phyloP scores from a whole-genome alignment of 192 early-diverging fungal genomes.

The Coemansia sp. region DNA sequence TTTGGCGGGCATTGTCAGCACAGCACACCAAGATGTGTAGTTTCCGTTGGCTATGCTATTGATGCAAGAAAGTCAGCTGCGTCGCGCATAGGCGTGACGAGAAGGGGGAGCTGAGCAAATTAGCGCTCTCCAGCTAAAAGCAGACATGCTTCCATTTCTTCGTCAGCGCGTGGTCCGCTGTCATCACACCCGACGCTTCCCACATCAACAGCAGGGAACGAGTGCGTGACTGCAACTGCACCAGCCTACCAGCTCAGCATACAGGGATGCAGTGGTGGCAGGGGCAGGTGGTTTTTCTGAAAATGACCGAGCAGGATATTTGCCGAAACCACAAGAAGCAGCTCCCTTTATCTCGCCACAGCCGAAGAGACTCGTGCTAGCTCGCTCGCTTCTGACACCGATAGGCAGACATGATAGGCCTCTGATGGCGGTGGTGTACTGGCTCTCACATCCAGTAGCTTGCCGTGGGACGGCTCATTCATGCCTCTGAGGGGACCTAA shows the following conservation, averaged over 20 bases:
- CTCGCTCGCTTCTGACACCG: background rate
- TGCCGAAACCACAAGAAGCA: background rate
- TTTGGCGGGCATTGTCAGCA: background rate
- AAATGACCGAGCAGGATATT: slow-evolving; percentile 9
- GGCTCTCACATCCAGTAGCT: background rate
- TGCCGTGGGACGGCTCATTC: background rate
- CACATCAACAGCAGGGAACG: background rate
- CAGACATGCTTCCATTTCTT: background rate
- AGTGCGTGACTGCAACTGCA: slow-evolving; percentile 1
- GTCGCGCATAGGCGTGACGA: background rate
- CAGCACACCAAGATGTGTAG: background rate
- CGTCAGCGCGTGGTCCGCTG: background rate
- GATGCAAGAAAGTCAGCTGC: slow-evolving; percentile 4
- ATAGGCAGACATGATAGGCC: background rate
- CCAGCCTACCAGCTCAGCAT: background rate
- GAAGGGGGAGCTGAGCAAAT: background rate
- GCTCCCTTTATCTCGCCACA: background rate
- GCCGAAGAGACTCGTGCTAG: background rate
- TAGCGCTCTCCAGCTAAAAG: slow-evolving; percentile 4
- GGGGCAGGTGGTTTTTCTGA: background rate
- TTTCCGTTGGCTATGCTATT: background rate
- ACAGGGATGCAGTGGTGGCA: background rate
- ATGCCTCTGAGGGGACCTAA: background rate
- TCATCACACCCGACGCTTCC: background rate
- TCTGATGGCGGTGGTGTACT: background rate